Conservation (phyloP, 2,329 filamentous ascomycete species). For the Davidsoniella virescens region DNA sequence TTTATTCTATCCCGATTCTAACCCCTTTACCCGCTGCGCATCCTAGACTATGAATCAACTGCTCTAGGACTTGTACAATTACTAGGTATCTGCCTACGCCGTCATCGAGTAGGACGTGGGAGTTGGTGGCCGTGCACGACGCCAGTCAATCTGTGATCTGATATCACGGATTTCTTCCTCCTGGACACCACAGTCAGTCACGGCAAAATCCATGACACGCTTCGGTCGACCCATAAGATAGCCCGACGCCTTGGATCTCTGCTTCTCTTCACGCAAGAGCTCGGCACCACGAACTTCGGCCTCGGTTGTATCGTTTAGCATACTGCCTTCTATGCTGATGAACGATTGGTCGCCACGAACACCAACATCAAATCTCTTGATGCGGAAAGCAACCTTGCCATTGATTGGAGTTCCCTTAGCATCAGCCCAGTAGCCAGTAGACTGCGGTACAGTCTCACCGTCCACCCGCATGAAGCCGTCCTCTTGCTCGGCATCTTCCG, state of each 20-base stretch:
- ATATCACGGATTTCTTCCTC: conserved; percentile 12
- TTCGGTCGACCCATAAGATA: conserved; percentile 6
- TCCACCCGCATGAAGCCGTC: conserved; percentile 33
- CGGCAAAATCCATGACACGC: conserved; percentile 7
- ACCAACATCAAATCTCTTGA: conserved; percentile 71
- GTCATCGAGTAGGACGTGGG: conserved; percentile 12
- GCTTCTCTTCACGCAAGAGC: conserved; percentile 17
- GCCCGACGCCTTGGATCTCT: conserved; percentile 5
- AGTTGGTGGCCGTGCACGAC: conserved; percentile 9
- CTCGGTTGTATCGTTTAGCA: conserved; percentile 56
- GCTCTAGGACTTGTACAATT: background rate
- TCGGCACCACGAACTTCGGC: conserved; percentile 30
- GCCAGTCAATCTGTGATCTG: conserved; percentile 12
- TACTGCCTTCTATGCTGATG: conserved; percentile 75
- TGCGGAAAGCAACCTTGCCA: conserved; percentile 57
- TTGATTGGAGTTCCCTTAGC: conserved; percentile 51
- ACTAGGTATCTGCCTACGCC: background rate
- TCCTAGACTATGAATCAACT: background rate
- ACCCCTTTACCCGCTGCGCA: background rate
- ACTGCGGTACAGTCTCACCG: conserved; percentile 21
- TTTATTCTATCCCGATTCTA: background rate
- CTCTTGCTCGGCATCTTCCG: conserved; percentile 28
- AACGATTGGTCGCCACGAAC: conserved; percentile 62
- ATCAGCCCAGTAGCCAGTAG: conserved; percentile 56
- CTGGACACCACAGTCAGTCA: conserved; percentile 10